A percentile compares a stretch with the other conserved stretches of the same genome.
phyloP scores from a whole-genome alignment of 2,329 filamentous ascomycete genomes.

The Venturia asperata region DNA sequence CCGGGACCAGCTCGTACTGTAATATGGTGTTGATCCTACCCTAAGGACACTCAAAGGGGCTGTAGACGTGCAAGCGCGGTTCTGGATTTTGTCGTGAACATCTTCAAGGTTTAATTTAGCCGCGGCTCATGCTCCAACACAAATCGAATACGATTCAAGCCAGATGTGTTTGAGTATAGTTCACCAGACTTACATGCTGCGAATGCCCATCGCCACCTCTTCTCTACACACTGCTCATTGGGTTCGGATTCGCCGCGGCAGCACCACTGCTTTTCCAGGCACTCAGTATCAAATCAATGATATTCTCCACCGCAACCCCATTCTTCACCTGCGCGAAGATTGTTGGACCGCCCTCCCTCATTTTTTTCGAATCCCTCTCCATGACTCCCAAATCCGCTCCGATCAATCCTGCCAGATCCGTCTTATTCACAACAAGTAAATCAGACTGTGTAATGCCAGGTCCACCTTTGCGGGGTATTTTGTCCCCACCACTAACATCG shows the following conservation, averaged over 20 bases:
- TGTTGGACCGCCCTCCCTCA: slow-evolving; percentile 84
- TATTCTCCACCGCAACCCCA: slow-evolving; percentile 74
- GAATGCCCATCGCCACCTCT: neutral
- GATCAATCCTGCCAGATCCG: slow-evolving; percentile 81
- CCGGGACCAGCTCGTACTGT: too few relatives aligned
- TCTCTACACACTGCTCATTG: slow-evolving; percentile 8
- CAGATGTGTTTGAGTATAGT: neutral
- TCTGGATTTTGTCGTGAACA: too few relatives aligned
- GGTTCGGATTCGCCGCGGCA: slow-evolving; percentile 2
- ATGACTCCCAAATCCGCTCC: slow-evolving; percentile 88
- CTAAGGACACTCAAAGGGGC: too few relatives aligned
- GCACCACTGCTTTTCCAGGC: slow-evolving; percentile 91
- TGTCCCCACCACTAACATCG: slow-evolving; percentile 92
- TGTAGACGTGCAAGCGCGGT: too few relatives aligned
- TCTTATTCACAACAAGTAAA: slow-evolving; percentile 92
- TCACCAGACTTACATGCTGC: neutral
- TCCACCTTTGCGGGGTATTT: slow-evolving; percentile 91
- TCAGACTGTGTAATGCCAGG: slow-evolving; percentile 97
- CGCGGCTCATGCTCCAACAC: too few relatives aligned
- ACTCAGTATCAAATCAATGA: slow-evolving; percentile 79
- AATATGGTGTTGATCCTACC: too few relatives aligned
- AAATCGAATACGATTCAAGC: too few relatives aligned
- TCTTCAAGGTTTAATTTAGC: too few relatives aligned
- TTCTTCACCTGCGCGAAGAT: slow-evolving; percentile 98
- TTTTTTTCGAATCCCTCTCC: slow-evolving; percentile 90